Conservation (phyloP, 2,329 filamentous ascomycete species). For the Trichophyton mentagrophytes region DNA sequence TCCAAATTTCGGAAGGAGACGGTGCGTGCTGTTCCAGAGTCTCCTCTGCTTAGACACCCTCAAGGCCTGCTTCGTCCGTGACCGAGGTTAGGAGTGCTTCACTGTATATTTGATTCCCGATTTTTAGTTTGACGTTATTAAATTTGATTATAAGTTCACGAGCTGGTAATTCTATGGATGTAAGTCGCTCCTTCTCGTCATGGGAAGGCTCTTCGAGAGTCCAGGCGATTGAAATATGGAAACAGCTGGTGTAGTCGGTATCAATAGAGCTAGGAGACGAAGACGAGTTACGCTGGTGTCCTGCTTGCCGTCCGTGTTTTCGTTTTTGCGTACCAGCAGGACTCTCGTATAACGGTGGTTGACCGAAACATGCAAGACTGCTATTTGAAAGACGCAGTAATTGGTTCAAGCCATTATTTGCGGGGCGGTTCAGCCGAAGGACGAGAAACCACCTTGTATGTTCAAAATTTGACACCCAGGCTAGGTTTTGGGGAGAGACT, state of each 20-base stretch:
- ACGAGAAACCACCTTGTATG: conserved; percentile 73
- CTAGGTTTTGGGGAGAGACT: conserved; percentile 35
- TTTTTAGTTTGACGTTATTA: conserved; percentile 56
- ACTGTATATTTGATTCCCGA: conserved; percentile 52
- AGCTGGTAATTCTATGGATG: conserved; percentile 20
- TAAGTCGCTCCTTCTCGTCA: conserved; percentile 25
- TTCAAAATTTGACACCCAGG: conserved; percentile 56
- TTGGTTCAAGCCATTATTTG: conserved; percentile 44
- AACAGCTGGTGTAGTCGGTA: conserved; percentile 43
- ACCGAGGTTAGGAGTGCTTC: conserved; percentile 17
- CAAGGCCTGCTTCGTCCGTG: conserved; percentile 10
- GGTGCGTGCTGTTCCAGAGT: too few species aligned
- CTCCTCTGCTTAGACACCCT: conserved; percentile 8
- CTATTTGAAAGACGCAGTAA: conserved; percentile 58
- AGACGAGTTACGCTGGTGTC: neutral
- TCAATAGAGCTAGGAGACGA: neutral
- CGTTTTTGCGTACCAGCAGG: conserved; percentile 9
- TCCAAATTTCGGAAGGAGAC: too few species aligned
- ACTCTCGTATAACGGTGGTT: conserved; percentile 55
- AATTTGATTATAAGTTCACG: conserved; percentile 35
- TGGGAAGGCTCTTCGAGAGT: conserved; percentile 45
- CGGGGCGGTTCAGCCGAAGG: conserved; percentile 43
- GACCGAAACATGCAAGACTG: conserved; percentile 46
- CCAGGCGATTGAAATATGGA: conserved; percentile 89
- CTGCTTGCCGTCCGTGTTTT: conserved; percentile 2